Evolutionary conservation across 257 asterid species (phyloP).

Genomic region (Gentiana straminea): DNA sequence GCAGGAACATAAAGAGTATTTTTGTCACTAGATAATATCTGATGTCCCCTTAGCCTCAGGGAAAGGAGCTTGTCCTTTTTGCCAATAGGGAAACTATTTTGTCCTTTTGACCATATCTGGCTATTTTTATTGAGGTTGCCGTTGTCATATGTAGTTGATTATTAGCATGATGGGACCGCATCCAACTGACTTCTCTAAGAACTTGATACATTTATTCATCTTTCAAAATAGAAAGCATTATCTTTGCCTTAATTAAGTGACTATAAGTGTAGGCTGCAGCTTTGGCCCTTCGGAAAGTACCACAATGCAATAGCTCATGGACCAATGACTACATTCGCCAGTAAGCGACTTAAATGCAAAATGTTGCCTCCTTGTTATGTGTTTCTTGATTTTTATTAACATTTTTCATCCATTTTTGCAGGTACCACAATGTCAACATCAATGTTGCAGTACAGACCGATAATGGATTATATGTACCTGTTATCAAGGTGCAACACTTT

Average conservation of each 20-base stretch:
- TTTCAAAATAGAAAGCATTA: background rate
- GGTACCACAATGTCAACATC: slow-evolving; percentile 75
- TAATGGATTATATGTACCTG: slow-evolving; percentile 82
- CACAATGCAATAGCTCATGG: slow-evolving; percentile 98
- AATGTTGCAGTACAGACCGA: slow-evolving; percentile 99
- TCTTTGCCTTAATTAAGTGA: background rate
- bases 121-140: too few species aligned
- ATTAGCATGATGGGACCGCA: too few species aligned
- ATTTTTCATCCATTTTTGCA: slow-evolving; percentile 20
- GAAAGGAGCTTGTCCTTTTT: too few species aligned
- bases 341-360: slow-evolving; percentile 38
- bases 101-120: too few species aligned
- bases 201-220: too few species aligned
- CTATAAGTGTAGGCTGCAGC: slow-evolving; percentile 80
- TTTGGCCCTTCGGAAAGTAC: slow-evolving; percentile 92
- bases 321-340: slow-evolving; percentile 92
- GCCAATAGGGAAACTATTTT: too few species aligned
- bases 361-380: background rate
- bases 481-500: slow-evolving; percentile 46
- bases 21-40: too few species aligned
- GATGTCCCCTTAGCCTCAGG: too few species aligned
- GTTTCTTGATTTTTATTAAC: background rate
- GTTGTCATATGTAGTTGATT: too few species aligned
- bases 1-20: too few species aligned
- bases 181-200: too few species aligned